Percentiles rank a stretch among this genome's conserved stretches.
Conservation (phyloP, 192 early-diverging fungal genomes). For the Podila epigama region DNA sequence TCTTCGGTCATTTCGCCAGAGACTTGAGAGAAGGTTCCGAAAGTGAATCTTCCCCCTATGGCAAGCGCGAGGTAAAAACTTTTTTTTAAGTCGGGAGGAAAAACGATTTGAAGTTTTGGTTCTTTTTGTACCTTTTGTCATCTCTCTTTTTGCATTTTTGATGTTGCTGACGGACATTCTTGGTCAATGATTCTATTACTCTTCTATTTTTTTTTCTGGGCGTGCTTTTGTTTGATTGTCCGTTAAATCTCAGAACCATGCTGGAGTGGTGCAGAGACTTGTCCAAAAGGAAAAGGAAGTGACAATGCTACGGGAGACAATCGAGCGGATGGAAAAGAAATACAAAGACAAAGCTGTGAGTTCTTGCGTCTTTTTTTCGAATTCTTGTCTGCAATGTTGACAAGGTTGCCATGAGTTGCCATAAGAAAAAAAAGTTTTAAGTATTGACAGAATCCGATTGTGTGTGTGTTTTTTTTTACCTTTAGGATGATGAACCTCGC, state of each 20-base stretch:
- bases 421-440: too few relatives aligned
- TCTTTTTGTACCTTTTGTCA: background rate
- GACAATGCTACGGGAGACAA: slow-evolving; percentile 40
- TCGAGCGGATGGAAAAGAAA: slow-evolving; percentile 47
- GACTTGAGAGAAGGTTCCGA: slow-evolving; percentile 23
- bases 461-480: background rate
- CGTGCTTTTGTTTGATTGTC: too few relatives aligned
- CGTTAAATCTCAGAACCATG: slow-evolving; percentile 31
- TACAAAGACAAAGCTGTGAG: slow-evolving; percentile 53
- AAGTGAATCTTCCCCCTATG: slow-evolving; percentile 20
- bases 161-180: too few relatives aligned
- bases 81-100: background rate
- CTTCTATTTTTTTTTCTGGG: background rate
- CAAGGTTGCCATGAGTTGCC: too few relatives aligned
- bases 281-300: slow-evolving; percentile 50
- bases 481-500: slow-evolving; percentile 45
- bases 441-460: too few relatives aligned
- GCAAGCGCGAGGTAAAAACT: slow-evolving; percentile 37
- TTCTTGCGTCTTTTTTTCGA: too few relatives aligned
- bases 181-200: background rate
- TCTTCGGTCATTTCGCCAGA: background rate
- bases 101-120: background rate
- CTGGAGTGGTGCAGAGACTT: slow-evolving; percentile 46
- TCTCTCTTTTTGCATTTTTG: too few relatives aligned
- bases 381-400: too few relatives aligned